Evolutionary conservation across 2,329 filamentous ascomycete species (phyloP).

Genomic region (Trichoderma harzianum): DNA sequence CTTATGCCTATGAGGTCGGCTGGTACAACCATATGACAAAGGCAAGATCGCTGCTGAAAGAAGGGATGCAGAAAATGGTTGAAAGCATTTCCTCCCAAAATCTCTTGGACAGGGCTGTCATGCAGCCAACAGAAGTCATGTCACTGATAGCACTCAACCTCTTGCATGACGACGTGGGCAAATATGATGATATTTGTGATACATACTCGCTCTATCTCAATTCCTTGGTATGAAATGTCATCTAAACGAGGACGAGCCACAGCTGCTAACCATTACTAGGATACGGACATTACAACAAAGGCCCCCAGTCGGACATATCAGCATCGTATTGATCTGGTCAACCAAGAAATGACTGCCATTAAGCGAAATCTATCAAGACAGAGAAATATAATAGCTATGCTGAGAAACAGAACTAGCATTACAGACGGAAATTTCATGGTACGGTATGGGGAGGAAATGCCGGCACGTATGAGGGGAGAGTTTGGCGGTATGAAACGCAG

Average conservation of each 20-base stretch:
- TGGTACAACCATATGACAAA: slow-evolving; percentile 32
- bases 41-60: slow-evolving; percentile 30
- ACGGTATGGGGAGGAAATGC: slow-evolving; percentile 13
- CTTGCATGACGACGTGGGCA: slow-evolving; percentile 37
- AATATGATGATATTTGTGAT: slow-evolving; percentile 37
- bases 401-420: slow-evolving; percentile 23
- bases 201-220: slow-evolving; percentile 43
- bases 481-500: background rate
- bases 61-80: slow-evolving; percentile 38
- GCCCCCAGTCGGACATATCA: slow-evolving; percentile 41
- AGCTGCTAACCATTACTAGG: slow-evolving; percentile 28
- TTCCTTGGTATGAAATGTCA: slow-evolving; percentile 33
- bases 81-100: slow-evolving; percentile 30
- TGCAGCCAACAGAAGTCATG: slow-evolving; percentile 43
- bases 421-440: background rate
- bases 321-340: slow-evolving; percentile 38
- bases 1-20: slow-evolving; percentile 23
- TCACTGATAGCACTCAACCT: slow-evolving; percentile 39
- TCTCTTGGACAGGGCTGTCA: slow-evolving; percentile 35
- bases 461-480: background rate
- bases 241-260: background rate
- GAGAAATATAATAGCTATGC: slow-evolving; percentile 26
- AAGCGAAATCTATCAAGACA: slow-evolving; percentile 35
- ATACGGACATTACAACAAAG: slow-evolving; percentile 39
- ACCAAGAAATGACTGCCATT: slow-evolving; percentile 41